These are phyloP conservation scores for Xylariomycetidae sp. DNA, from an alignment of 2,329 filamentous ascomycete species.

Conservation along the genomic window DNA sequence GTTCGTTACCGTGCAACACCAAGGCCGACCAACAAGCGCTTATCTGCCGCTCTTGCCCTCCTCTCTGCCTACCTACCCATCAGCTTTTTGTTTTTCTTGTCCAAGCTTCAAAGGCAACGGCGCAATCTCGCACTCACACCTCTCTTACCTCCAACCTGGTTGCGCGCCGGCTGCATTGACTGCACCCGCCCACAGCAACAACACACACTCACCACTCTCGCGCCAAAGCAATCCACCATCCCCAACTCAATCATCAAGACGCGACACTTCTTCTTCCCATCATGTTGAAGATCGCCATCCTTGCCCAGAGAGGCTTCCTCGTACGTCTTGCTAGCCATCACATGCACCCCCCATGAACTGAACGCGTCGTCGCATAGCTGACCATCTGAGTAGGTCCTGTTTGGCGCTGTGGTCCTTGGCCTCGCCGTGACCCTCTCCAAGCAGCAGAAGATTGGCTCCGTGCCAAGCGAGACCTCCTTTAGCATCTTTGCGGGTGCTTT, in stretches of 20 bases:
- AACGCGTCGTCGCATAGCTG: slow-evolving; percentile 1
- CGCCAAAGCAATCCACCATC: too few relatives aligned
- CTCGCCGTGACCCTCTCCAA: slow-evolving; percentile 27
- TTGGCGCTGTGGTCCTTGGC: slow-evolving; percentile 25
- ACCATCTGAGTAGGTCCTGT: slow-evolving; percentile 20
- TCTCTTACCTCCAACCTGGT: neutral
- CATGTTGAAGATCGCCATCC: slow-evolving; percentile 18
- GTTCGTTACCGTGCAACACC: too few relatives aligned
- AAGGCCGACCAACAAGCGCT: too few relatives aligned
- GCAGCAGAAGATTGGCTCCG: slow-evolving; percentile 19
- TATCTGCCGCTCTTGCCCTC: too few relatives aligned
- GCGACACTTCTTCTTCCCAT: neutral
- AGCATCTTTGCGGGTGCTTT: slow-evolving; percentile 27
- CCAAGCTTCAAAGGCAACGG: neutral
- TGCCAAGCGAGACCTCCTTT: slow-evolving; percentile 27
- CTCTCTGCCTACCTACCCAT: too few relatives aligned
- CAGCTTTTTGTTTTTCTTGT: too few relatives aligned
- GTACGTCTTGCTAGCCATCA: slow-evolving; percentile 10
- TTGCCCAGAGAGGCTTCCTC: slow-evolving; percentile 18
- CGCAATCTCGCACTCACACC: neutral
- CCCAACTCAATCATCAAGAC: too few relatives aligned
- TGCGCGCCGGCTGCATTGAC: neutral
- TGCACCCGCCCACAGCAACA: neutral
- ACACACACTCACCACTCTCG: too few relatives aligned
- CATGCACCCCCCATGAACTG: neutral